Conservation (phyloP, 345 rosid species). For the Zanthoxylum bungeanum region DNA sequence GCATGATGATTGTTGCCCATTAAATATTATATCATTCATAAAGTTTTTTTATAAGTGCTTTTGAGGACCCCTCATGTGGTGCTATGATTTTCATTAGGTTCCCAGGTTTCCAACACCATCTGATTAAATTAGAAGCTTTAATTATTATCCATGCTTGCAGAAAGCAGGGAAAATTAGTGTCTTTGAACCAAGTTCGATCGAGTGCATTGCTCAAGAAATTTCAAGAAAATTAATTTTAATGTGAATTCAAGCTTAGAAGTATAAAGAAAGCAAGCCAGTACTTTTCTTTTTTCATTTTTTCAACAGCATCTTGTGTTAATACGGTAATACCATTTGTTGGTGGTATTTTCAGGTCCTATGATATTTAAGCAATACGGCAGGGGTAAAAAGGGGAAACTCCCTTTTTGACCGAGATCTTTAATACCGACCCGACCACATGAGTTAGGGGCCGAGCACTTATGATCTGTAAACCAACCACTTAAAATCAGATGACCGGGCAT, state of each 20-base stretch:
- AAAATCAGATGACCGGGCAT: too few relatives aligned
- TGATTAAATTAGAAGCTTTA: conserved; percentile 26
- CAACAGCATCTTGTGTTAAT: conserved; percentile 6
- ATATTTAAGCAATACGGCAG: too few relatives aligned
- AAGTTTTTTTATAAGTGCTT: conserved; percentile 20
- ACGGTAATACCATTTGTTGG: too few relatives aligned
- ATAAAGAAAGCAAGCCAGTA: conserved; percentile 21
- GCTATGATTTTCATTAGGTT: conserved; percentile 28
- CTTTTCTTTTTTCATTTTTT: background rate
- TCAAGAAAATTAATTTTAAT: background rate
- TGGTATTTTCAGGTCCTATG: too few relatives aligned
- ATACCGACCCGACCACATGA: too few relatives aligned
- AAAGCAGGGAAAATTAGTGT: background rate
- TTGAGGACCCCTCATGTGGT: conserved; percentile 39
- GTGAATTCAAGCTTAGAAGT: conserved; percentile 15
- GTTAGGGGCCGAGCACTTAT: too few relatives aligned
- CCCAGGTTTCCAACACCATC: conserved; percentile 25
- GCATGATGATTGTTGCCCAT: conserved; percentile 40
- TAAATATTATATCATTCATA: conserved; percentile 23
- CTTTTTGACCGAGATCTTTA: too few relatives aligned
- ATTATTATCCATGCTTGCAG: conserved; percentile 22
- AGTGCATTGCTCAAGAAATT: conserved; percentile 10
- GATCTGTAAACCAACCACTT: too few relatives aligned
- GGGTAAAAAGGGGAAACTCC: too few relatives aligned
- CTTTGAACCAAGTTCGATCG: conserved; percentile 8